Percentiles rank a stretch among this genome's conserved stretches.
Conservation (phyloP, 352 stramenopile genomes). For the Plasmopara muralis region DNA sequence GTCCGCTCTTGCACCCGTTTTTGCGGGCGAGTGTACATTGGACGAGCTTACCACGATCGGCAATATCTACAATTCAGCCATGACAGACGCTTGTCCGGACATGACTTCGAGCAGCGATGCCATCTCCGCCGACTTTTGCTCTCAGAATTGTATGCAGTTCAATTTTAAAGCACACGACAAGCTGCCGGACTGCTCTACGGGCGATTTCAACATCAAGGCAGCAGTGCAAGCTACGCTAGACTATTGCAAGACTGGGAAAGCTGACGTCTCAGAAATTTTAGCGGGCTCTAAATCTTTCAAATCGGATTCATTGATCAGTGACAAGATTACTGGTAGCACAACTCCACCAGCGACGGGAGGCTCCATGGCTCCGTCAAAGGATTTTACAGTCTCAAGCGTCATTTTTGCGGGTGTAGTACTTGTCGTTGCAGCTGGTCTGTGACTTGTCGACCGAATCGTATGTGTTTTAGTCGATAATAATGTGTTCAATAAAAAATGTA, state of each 20-base stretch:
- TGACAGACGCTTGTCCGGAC: constrained; percentile 10
- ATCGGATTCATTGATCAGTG: constrained; percentile 4
- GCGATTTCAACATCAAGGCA: constrained; percentile 20
- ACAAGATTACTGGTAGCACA: constrained; percentile 9
- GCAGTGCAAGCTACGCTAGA: constrained; percentile 10
- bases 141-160: constrained; percentile 12
- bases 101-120: constrained; percentile 6
- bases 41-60: constrained; percentile 14
- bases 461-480: not conserved
- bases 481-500: too few species aligned
- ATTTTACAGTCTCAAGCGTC: constrained; percentile 5
- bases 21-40: constrained; percentile 14
- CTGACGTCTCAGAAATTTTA: constrained; percentile 9
- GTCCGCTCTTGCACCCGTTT: not conserved
- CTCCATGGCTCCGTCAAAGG: constrained; percentile 7
- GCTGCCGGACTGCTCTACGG: constrained; percentile 21
- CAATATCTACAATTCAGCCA: constrained; percentile 12
- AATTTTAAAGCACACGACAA: constrained; percentile 10
- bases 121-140: constrained; percentile 10
- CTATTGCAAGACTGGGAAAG: constrained; percentile 13
- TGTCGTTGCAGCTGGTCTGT: constrained; percentile 3
- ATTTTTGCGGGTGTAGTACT: not conserved
- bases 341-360: constrained; percentile 2
- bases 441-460: not conserved
- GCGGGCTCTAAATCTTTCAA: not conserved